A percentile compares a stretch with the other conserved stretches of the same genome.
phyloP scores from a whole-genome alignment of 495 filamentous ascomycete genomes.

The Acidomyces sp. region DNA sequence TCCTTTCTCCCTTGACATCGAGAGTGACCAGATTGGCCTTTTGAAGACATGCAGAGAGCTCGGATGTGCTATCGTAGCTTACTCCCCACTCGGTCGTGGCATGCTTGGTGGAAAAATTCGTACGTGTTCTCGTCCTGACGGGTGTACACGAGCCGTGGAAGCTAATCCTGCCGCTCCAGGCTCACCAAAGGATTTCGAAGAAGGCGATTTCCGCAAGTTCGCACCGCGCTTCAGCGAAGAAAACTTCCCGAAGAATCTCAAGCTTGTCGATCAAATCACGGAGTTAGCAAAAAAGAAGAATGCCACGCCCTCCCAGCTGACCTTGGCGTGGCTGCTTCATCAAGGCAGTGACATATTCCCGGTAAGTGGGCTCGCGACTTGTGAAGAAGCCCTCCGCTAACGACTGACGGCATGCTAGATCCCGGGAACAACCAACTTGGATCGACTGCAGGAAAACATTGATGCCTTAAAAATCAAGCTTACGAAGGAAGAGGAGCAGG shows the following conservation, averaged over 20 bases:
- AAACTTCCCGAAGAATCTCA: constrained; percentile 43
- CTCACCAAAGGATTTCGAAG: constrained; percentile 36
- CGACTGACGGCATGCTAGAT: constrained; percentile 24
- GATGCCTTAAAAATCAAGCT: constrained; percentile 23
- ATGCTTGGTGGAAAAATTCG: constrained; percentile 40
- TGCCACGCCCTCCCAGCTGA: constrained; percentile 36
- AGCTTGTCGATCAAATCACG: constrained; percentile 36
- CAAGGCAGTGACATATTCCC: constrained; percentile 43
- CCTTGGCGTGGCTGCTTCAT: constrained; percentile 43
- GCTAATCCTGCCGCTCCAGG: too few species aligned
- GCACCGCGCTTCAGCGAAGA: constrained; percentile 37
- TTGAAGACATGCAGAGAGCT: constrained; percentile 47
- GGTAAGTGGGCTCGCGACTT: not conserved
- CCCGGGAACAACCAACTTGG: constrained; percentile 31
- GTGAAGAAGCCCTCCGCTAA: not conserved
- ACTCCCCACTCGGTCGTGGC: constrained; percentile 41
- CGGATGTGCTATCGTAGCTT: constrained; percentile 47
- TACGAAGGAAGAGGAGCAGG: constrained; percentile 25
- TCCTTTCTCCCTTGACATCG: constrained; percentile 46
- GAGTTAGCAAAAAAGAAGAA: constrained; percentile 37
- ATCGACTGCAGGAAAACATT: constrained; percentile 27
- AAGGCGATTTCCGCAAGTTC: constrained; percentile 29
- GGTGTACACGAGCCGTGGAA: too few species aligned
- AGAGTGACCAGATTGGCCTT: constrained; percentile 34
- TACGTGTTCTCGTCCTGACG: too few species aligned